Conservation (phyloP, 345 rosid genomes). For the Orychophragmus violaceus region DNA sequence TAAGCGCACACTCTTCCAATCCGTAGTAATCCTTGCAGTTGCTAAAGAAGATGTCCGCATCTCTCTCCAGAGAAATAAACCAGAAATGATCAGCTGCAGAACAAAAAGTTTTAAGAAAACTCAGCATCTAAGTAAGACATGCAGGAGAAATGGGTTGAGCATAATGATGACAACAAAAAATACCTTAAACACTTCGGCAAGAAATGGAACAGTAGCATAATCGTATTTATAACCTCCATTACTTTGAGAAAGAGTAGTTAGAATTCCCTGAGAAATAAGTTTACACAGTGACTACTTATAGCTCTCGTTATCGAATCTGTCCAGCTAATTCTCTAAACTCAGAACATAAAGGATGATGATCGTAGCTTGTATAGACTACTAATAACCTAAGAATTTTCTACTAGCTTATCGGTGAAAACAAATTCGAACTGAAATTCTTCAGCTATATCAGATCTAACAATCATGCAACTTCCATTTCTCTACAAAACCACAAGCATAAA, state of each 20-base stretch:
- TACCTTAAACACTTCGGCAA: conserved; percentile 92
- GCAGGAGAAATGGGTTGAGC: background rate
- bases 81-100: conserved; percentile 69
- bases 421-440: background rate
- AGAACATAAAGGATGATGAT: background rate
- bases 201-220: conserved; percentile 93
- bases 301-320: too few relatives aligned
- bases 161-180: background rate
- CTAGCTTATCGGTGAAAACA: background rate
- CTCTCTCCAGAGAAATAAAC: conserved; percentile 79
- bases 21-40: conserved; percentile 66
- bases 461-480: background rate
- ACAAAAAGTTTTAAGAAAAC: background rate
- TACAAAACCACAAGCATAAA: background rate
- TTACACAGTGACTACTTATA: background rate
- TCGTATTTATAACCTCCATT: conserved; percentile 80
- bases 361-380: background rate
- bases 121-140: background rate
- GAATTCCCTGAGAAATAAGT: conserved; percentile 54
- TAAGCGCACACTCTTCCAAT: conserved; percentile 79
- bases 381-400: background rate
- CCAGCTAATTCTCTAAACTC: background rate
- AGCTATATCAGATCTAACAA: background rate
- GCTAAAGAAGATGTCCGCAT: conserved; percentile 37
- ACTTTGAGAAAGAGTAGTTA: conserved; percentile 85